Evolutionary conservation across 1,139 yeast genomes (phyloP).

Genomic region (Saccharomyces pastorianus): DNA sequence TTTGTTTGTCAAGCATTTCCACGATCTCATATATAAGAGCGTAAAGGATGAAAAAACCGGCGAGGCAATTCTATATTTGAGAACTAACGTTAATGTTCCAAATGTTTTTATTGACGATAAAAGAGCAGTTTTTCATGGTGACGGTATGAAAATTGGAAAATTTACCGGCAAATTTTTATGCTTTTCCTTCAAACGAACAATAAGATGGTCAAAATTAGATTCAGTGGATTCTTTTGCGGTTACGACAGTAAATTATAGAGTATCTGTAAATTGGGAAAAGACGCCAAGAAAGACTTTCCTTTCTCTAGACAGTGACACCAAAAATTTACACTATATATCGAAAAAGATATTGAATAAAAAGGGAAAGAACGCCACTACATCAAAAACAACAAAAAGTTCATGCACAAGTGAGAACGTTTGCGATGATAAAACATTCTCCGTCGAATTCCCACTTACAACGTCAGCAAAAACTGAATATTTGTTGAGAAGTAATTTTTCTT

Average conservation of each 20-base stretch:
- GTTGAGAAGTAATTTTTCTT: not conserved
- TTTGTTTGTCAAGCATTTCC: not conserved
- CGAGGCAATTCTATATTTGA: not conserved
- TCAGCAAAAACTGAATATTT: not conserved
- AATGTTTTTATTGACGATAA: not conserved
- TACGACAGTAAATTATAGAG: not conserved
- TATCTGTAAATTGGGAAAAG: not conserved
- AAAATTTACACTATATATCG: not conserved
- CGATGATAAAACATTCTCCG: not conserved
- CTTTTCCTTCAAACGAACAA: not conserved
- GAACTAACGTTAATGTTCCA: not conserved
- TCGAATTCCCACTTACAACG: not conserved
- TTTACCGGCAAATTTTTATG: not conserved
- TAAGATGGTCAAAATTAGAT: not conserved
- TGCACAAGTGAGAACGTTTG: not conserved
- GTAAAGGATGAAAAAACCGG: not conserved
- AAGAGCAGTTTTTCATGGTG: not conserved
- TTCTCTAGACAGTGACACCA: not conserved
- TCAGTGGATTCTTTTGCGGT: not conserved
- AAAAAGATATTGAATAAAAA: not conserved
- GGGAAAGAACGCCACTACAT: not conserved
- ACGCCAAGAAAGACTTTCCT: not conserved
- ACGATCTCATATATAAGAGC: not conserved
- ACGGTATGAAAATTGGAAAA: not conserved
- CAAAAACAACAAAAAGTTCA: not conserved